Evolutionary conservation across 2,329 filamentous ascomycete genomes (phyloP).

Genomic region (Mariannaea elegans): DNA sequence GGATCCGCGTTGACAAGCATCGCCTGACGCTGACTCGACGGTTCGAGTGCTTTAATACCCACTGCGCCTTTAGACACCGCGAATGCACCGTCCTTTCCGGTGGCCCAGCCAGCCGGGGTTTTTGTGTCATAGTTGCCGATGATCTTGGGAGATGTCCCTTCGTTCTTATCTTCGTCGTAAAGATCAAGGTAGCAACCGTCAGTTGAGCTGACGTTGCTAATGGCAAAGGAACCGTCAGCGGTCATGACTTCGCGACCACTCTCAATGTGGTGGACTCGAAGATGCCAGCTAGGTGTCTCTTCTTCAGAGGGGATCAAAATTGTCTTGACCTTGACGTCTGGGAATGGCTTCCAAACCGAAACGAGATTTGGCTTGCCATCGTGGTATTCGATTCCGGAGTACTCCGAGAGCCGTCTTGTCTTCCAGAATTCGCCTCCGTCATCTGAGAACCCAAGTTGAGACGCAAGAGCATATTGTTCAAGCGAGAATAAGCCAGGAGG

Average conservation of each 20-base stretch:
- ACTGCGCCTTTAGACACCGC: constrained; percentile 65
- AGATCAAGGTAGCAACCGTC: constrained; percentile 61
- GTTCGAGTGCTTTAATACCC: constrained; percentile 65
- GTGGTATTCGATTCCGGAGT: constrained; percentile 68
- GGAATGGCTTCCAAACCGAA: constrained; percentile 76
- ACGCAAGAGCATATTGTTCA: constrained; percentile 80
- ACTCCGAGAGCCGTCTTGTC: constrained; percentile 72
- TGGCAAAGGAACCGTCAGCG: constrained; percentile 79
- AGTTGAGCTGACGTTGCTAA: constrained; percentile 61
- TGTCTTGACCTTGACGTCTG: constrained; percentile 72
- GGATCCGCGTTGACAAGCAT: constrained; percentile 79
- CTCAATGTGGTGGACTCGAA: constrained; percentile 70
- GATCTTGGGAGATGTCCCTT: constrained; percentile 64
- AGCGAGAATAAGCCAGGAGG: constrained; percentile 79
- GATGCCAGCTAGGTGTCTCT: constrained; percentile 72
- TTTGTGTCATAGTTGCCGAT: constrained; percentile 69
- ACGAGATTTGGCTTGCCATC: constrained; percentile 68
- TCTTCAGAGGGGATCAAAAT: constrained; percentile 70
- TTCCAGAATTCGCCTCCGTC: constrained; percentile 84
- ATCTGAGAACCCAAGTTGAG: constrained; percentile 78
- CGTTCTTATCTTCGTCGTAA: constrained; percentile 55
- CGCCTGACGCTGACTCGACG: constrained; percentile 60
- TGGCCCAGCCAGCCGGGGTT: constrained; percentile 62
- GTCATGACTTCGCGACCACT: constrained; percentile 71
- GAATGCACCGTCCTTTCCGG: constrained; percentile 62